A percentile compares a stretch with the other conserved stretches of the same genome.
These are phyloP conservation scores for Leishmania arabica DNA, from an alignment of 208 protist species.

Conservation along the genomic window DNA sequence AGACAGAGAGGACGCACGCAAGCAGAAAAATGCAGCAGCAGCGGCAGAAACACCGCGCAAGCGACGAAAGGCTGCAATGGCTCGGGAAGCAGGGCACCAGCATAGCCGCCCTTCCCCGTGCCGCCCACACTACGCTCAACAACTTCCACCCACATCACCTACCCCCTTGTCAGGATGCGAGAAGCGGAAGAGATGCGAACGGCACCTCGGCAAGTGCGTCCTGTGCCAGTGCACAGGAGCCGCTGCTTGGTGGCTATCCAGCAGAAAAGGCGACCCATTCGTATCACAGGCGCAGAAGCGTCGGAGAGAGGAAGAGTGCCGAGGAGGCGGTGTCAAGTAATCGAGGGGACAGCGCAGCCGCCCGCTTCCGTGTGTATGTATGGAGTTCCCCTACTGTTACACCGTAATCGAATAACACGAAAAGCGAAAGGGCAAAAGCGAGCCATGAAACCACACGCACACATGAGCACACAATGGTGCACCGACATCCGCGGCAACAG, in stretches of 20 bases:
- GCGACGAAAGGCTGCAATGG: neutral
- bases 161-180: neutral
- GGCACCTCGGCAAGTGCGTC: neutral
- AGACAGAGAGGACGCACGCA: neutral
- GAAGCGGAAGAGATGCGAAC: neutral
- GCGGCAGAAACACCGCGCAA: neutral
- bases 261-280: neutral
- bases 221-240: neutral
- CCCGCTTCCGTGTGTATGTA: neutral
- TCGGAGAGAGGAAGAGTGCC: neutral
- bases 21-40: neutral
- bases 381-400: neutral
- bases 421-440: neutral
- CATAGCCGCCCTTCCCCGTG: neutral
- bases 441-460: neutral
- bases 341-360: neutral
- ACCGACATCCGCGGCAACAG: neutral
- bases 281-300: neutral
- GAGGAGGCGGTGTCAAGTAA: neutral
- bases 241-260: neutral
- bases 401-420: neutral
- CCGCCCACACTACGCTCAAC: neutral
- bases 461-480: neutral
- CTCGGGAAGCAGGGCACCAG: neutral
- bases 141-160: neutral